Base-by-base conservation (phyloP, 2,329 filamentous ascomycete species). In the Fusarium staphyleae region DNA sequence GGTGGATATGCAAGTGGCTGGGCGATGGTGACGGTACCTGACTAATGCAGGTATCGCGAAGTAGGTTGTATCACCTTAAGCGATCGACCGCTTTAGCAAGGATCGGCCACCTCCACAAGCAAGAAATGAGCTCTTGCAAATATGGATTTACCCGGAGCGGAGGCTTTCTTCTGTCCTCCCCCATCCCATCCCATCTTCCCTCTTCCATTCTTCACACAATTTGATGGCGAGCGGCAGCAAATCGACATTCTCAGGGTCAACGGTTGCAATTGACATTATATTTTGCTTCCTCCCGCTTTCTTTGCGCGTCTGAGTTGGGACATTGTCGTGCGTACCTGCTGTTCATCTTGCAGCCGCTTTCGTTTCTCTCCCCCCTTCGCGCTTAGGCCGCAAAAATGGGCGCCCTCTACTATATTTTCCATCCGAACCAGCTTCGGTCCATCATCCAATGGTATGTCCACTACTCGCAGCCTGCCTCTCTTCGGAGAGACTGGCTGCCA, bases 381-480 rank as follows among this genome's bases (percentile, higher is more conserved):
- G 19, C 45, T 40, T 35, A 37, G 50, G 34, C 48, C 50, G 68
- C 66, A 71, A 81, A 69, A 58, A 88, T 88, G 85, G 82, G 79
- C 60, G 73, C 86, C 54, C 70, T 90, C 59, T 95, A 93, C 78
- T 90, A 87, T 68, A 74, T 87, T 52, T 77, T 90, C 62, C 92
- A 96, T 75, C 89, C 90, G 29, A 81, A 81, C 63, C 83, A 96
- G 78, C 78, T 96, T 72, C 87, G 91, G 69, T 82, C 89, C 39
- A 91, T 96, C 60, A 81, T 96, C 58, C 92, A 96, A 87, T 96
- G 92, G 92, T 95, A 81, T 65, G 79, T 69, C 16, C 32, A 13
- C 22, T 39, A 12, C 16, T 22, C 4, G 28, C 33, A 9, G 19
- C 22, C 5, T 4, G 14, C 24, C 22, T 6, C 3, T 12, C 36